Evolutionary conservation across 305 asterid species (phyloP).

Genomic region (Solanum hybrid): DNA sequence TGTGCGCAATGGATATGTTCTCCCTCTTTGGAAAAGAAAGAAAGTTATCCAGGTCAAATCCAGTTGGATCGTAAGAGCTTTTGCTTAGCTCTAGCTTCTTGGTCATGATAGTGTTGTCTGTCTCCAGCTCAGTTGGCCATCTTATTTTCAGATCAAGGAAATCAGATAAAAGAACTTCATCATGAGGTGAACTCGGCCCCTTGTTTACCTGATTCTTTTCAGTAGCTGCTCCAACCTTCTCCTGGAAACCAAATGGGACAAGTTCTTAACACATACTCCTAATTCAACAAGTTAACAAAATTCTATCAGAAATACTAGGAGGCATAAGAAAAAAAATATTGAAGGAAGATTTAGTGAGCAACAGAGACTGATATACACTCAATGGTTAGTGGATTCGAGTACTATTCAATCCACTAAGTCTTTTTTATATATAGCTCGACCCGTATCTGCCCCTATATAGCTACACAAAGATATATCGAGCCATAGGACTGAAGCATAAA

Average conservation of each 20-base stretch:
- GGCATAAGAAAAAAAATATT: background rate
- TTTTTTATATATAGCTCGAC: background rate
- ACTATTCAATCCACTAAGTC: background rate
- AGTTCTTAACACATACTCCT: background rate
- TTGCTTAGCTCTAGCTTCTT: slow-evolving; percentile 25
- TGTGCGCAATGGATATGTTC: slow-evolving; percentile 19
- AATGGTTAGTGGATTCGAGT: background rate
- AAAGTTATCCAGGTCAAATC: slow-evolving; percentile 52
- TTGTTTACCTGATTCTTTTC: slow-evolving; percentile 31
- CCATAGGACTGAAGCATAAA: background rate
- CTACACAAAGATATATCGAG: background rate
- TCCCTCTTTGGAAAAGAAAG: slow-evolving; percentile 30
- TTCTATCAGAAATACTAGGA: background rate
- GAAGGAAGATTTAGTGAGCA: background rate
- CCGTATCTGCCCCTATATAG: background rate
- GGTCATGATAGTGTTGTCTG: slow-evolving; percentile 22
- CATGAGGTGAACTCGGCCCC: slow-evolving; percentile 35
- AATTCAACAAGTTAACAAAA: background rate
- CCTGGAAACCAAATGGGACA: slow-evolving; percentile 40
- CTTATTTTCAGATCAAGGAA: slow-evolving; percentile 45
- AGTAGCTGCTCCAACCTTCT: slow-evolving; percentile 37
- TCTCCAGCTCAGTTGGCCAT: slow-evolving; percentile 42
- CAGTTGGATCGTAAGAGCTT: slow-evolving; percentile 30
- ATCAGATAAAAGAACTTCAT: slow-evolving; percentile 42
- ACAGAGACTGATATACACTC: background rate